phyloP scores from a whole-genome alignment of 1,284 basidiomycete genomes.

The Apiotrichum gracile region DNA sequence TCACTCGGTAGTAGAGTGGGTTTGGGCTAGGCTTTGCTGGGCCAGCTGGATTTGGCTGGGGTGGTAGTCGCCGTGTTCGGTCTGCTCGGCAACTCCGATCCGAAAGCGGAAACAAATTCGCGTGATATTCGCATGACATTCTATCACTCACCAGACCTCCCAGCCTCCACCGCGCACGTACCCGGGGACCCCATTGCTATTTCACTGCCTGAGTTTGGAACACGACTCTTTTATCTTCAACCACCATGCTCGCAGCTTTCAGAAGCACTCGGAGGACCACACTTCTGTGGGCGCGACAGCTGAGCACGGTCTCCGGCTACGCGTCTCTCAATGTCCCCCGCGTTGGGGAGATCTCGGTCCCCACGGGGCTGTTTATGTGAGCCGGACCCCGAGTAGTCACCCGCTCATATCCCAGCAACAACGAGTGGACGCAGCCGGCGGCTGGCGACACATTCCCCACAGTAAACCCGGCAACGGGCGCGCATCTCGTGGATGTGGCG shows the following conservation, averaged over 20 bases:
- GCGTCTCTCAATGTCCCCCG: constrained; percentile 20
- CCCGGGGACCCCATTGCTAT: no score
- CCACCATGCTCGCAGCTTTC: neutral
- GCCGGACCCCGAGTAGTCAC: neutral
- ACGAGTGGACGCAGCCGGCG: constrained; percentile 31
- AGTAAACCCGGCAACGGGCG: constrained; percentile 53
- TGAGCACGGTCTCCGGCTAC: neutral
- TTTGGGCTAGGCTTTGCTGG: no score
- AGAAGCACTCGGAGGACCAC: neutral
- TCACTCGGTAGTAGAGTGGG: no score
- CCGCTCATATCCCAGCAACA: constrained; percentile 22
- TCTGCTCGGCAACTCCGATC: no score
- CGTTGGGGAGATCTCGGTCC: constrained; percentile 54
- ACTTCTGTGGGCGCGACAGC: neutral
- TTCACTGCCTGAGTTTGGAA: no score
- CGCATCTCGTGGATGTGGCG: constrained; percentile 39
- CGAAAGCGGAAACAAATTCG: no score
- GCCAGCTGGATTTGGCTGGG: no score
- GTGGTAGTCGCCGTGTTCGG: no score
- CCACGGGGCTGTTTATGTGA: constrained; percentile 77
- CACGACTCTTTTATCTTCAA: no score
- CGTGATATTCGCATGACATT: no score
- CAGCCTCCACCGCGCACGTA: no score
- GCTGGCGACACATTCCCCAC: constrained; percentile 26
- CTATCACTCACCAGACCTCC: no score